Evolutionary conservation across 306 rosid species (phyloP), one percentile per base, ranked within the genome.

Genomic region (Pterocarpus santalinus): DNA sequence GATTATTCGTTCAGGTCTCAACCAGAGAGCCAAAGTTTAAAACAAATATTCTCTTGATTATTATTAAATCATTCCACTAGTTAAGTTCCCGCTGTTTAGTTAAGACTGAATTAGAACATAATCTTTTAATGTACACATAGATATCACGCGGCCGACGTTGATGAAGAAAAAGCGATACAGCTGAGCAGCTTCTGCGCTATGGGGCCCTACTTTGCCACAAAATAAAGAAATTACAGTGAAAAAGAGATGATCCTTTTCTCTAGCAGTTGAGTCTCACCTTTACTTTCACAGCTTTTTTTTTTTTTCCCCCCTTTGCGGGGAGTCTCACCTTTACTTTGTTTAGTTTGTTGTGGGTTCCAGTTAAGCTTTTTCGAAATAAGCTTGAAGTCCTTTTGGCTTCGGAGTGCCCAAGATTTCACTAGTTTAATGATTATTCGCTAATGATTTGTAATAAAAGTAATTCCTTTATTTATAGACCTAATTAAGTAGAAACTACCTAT

Each of bases 101-200:
- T 43, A 71, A 71, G 43, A 14, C 49, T 71, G 63, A 51, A 52
- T n/a, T 14, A 33, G 15, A 5, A 52, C 0, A 52, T 14, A 51
- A 9, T 38, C 36, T 56, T 55, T 43, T 43, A 43, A 43, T 43
- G 1, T 43, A 43, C 10, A 43, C 47, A 43, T 41, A 7, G 4
- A 43, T 9, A 43, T 8, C 47, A 43, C 8, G 47, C 47, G 47
- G 34, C 10, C 64, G 68, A 58, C 78, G 55, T 2, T 56, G 66
- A 36, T 73, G 66, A 72, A 53, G 47, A 16, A 56, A 71, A 56
- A 34, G 0, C 28, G 4, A 57, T 3, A 3, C 1, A 22, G 12
- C 32, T 62, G 62, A 62, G 49, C 34, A 58, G 69, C 63, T 75
- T 61, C 44, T 75, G 63, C 43, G 61, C 71, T 33, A 39, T 32